Conservation (phyloP, 768 basidiomycete species). For the Phallus indusiatus region DNA sequence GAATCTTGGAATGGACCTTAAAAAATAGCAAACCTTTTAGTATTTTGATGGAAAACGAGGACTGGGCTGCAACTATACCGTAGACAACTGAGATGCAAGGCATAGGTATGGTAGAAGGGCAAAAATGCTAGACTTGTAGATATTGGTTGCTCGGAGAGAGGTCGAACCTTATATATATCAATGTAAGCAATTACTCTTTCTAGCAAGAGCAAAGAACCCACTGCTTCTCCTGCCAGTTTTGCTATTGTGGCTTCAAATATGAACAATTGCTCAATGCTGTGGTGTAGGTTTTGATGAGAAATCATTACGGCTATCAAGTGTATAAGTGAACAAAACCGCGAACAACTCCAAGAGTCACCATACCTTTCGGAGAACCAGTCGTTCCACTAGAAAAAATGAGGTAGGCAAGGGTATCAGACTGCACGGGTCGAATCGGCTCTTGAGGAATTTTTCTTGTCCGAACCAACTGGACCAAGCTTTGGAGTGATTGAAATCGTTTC, state of each 20-base stretch:
- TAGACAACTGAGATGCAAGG: slow-evolving; percentile 42
- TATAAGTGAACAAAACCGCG: neutral
- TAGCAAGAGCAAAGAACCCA: slow-evolving; percentile 9
- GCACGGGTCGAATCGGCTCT: slow-evolving; percentile 35
- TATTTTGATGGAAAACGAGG: neutral
- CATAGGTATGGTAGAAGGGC: slow-evolving; percentile 63
- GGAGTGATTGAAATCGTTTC: no score
- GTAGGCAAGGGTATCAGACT: slow-evolving; percentile 51
- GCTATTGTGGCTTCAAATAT: slow-evolving; percentile 14
- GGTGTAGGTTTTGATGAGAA: slow-evolving; percentile 53
- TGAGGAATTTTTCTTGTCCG: slow-evolving; percentile 22
- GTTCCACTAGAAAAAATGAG: slow-evolving; percentile 73
- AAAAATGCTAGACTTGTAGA: slow-evolving; percentile 42
- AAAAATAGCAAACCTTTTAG: neutral
- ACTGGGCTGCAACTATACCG: neutral
- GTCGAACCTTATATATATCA: neutral
- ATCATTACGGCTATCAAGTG: slow-evolving; percentile 48
- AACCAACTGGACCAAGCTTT: neutral
- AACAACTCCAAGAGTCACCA: neutral
- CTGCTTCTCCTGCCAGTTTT: neutral
- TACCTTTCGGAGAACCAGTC: slow-evolving; percentile 67
- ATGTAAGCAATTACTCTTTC: neutral
- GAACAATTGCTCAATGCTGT: slow-evolving; percentile 31
- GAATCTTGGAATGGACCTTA: slow-evolving; percentile 32
- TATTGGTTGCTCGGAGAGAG: slow-evolving; percentile 28